phyloP scores from a whole-genome alignment of 2,329 filamentous ascomycete genomes.

The Fusarium phyllophilum region DNA sequence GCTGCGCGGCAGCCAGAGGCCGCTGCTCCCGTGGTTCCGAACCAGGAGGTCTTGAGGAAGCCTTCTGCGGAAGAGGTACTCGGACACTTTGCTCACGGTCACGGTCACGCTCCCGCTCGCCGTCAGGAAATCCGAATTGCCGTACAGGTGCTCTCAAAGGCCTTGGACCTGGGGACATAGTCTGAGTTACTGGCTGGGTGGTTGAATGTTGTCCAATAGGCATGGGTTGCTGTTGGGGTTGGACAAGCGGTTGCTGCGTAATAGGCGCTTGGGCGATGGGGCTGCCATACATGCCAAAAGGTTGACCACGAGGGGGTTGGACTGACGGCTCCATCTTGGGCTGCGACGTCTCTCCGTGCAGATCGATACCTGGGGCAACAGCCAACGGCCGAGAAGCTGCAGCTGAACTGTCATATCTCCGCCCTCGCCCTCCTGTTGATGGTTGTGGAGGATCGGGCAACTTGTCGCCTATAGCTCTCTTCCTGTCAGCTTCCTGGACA shows the following conservation, averaged over 20 bases:
- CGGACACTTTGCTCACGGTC: conserved; percentile 49
- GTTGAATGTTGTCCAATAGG: conserved; percentile 50
- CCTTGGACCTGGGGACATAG: conserved; percentile 59
- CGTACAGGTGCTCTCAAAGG: conserved; percentile 56
- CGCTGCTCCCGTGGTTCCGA: conserved; percentile 50
- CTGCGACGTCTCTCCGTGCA: conserved; percentile 56
- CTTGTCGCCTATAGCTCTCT: conserved; percentile 65
- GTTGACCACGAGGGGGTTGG: conserved; percentile 50
- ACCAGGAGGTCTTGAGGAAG: conserved; percentile 44
- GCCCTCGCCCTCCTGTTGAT: conserved; percentile 58
- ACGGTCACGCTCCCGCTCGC: conserved; percentile 51
- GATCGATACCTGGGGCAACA: conserved; percentile 57
- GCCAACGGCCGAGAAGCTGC: conserved; percentile 55
- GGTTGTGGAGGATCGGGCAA: conserved; percentile 69
- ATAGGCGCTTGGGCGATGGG: conserved; percentile 58
- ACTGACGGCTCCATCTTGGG: conserved; percentile 57
- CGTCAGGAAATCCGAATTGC: conserved; percentile 58
- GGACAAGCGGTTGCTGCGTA: conserved; percentile 47
- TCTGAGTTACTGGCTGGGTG: conserved; percentile 53
- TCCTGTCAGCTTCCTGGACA: conserved; percentile 68
- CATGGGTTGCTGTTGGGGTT: conserved; percentile 44
- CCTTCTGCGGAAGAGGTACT: conserved; percentile 55
- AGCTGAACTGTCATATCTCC: conserved; percentile 60
- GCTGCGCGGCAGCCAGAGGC: conserved; percentile 49
- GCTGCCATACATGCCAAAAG: conserved; percentile 56